Percentiles rank a stretch among this genome's conserved stretches.
These are phyloP conservation scores for Epichloe typhina DNA, from an alignment of 2,329 filamentous ascomycete genomes.

Conservation along the genomic window DNA sequence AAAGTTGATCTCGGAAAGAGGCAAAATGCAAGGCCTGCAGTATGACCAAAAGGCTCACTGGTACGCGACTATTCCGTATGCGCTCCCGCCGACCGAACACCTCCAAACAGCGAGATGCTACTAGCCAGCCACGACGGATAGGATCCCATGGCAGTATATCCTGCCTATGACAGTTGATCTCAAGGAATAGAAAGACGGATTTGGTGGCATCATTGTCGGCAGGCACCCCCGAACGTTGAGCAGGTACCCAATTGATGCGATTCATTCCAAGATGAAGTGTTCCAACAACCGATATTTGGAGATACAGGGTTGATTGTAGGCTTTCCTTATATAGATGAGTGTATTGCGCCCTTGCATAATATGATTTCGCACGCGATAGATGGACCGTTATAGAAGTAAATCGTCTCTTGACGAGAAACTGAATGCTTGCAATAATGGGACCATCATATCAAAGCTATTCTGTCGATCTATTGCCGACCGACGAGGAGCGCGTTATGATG, in stretches of 20 bases:
- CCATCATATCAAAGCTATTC: too few species aligned
- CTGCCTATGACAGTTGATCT: slow-evolving; percentile 18
- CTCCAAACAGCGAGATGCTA: slow-evolving; percentile 31
- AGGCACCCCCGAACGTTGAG: slow-evolving; percentile 26
- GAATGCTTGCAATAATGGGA: too few species aligned
- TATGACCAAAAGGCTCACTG: slow-evolving; percentile 19
- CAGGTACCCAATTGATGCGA: slow-evolving; percentile 18
- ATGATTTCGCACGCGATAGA: too few species aligned
- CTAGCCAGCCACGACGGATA: slow-evolving; percentile 22
- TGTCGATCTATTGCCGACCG: slow-evolving; percentile 7
- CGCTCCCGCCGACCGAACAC: slow-evolving; percentile 23
- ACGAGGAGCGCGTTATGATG: slow-evolving; percentile 20
- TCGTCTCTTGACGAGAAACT: too few species aligned
- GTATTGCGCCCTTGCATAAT: too few species aligned
- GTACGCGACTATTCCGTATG: slow-evolving; percentile 25
- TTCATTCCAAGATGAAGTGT: slow-evolving; percentile 19
- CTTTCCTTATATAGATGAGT: too few species aligned
- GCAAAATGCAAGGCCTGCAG: slow-evolving; percentile 20
- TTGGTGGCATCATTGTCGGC: slow-evolving; percentile 26
- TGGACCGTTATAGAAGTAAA: too few species aligned
- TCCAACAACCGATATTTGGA: slow-evolving; percentile 3
- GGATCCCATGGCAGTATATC: slow-evolving; percentile 22
- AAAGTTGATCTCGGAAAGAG: slow-evolving; percentile 14
- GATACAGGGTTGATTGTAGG: too few species aligned
- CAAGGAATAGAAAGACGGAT: slow-evolving; percentile 23